Conservation (phyloP, 129 eudicot genomes). For the Tanacetum coccineum region DNA sequence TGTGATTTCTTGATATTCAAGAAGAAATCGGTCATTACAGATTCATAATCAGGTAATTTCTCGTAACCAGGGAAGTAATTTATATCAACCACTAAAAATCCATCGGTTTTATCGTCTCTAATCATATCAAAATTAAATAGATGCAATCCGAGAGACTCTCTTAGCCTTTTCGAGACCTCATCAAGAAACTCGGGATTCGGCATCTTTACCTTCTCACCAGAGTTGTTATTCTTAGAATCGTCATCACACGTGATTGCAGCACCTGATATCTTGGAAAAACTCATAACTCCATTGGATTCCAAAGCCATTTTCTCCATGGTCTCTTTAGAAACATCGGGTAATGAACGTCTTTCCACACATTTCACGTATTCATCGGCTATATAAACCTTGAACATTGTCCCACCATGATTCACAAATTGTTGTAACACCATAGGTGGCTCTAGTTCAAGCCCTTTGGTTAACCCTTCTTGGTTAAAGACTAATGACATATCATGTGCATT, state of each 20-base stretch:
- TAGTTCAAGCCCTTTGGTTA: slow-evolving; percentile 27
- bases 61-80: slow-evolving; percentile 84
- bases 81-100: slow-evolving; percentile 67
- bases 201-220: slow-evolving; percentile 24
- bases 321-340: slow-evolving; percentile 51
- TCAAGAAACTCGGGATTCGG: slow-evolving; percentile 43
- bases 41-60: slow-evolving; percentile 52
- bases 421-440: slow-evolving; percentile 63
- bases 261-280: slow-evolving; percentile 42
- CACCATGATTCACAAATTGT: slow-evolving; percentile 86
- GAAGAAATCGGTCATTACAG: slow-evolving; percentile 56
- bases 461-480: slow-evolving; percentile 44
- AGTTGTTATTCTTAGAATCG: no score
- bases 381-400: slow-evolving; percentile 67
- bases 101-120: slow-evolving; percentile 39
- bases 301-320: slow-evolving; percentile 24
- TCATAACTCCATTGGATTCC: slow-evolving; percentile 31
- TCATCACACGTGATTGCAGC: slow-evolving; percentile 24
- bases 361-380: slow-evolving; percentile 51
- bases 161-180: slow-evolving; percentile 48
- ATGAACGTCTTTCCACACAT: slow-evolving; percentile 66
- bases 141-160: slow-evolving; percentile 38
- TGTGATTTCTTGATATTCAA: slow-evolving; percentile 33
- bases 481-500: slow-evolving; percentile 59
- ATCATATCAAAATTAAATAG: slow-evolving; percentile 75